phyloP scores from a whole-genome alignment of 306 rosid genomes.

The Vachellia collinsii region DNA sequence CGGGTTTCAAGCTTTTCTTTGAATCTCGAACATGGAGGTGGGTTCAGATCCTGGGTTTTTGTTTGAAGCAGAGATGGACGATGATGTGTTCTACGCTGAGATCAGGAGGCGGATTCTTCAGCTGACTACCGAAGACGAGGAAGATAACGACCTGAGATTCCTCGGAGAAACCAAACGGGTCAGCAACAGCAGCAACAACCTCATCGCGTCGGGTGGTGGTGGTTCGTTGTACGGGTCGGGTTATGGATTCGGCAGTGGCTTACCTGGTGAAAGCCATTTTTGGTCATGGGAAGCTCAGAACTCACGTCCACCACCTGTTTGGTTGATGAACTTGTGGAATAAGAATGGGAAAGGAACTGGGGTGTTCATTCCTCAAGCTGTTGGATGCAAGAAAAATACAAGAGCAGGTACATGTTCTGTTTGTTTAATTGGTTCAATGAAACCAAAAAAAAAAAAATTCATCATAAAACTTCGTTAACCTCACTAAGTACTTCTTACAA shows the following conservation, averaged over 20 bases:
- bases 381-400: conserved; percentile 37
- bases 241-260: neutral
- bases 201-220: neutral
- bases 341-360: conserved; percentile 69
- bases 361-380: conserved; percentile 71
- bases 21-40: conserved; percentile 35
- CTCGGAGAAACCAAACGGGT: conserved; percentile 30
- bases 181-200: neutral
- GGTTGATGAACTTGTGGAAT: conserved; percentile 56
- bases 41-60: conserved; percentile 33
- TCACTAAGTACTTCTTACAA: neutral
- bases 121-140: conserved; percentile 54
- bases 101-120: conserved; percentile 69
- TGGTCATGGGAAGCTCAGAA: conserved; percentile 45
- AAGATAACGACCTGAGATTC: conserved; percentile 38
- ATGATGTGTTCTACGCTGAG: conserved; percentile 63
- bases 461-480: neutral
- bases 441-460: too few species aligned
- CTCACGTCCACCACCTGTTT: conserved; percentile 40
- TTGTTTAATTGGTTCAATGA: neutral
- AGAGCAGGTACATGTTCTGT: conserved; percentile 43
- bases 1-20: neutral
- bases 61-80: conserved; percentile 50
- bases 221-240: conserved; percentile 8
- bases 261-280: conserved; percentile 21